Evolutionary conservation across 192 early-diverging fungal genomes (phyloP), one percentile per base, ranked within the genome.

Genomic region (Cetraspora pellucida): DNA sequence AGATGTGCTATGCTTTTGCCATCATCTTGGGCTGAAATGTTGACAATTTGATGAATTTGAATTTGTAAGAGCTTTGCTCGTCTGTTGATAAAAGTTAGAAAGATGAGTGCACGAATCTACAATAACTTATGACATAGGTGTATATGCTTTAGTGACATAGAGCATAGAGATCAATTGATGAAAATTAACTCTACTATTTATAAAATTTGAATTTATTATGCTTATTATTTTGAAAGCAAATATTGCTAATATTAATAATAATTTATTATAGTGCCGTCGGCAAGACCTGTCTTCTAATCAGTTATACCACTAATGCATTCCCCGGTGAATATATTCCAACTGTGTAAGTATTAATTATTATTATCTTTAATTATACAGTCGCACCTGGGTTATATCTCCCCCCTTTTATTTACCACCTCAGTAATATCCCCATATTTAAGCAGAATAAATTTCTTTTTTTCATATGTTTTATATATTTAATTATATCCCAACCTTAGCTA

Each of bases 271-370:
- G 94, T 90, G 93, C 94, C 55, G 94, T 95, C 72, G 92, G 92
- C 78, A 97, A 98, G 86, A 98, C 97, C 54, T 98, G 97, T 82
- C 91, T 97, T 50, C 85, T 99, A 72, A 99, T 99, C 85, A 91
- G 89, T 85, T 99, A 99, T 88, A 99, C 97, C 19, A 99, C 97
- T 77, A 99, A 99, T 88, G 97, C 97, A 43, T 99, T 99, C 86
- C 97, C 97, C 19, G 97, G 97, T 70, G 97, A 99, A 88, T 99
- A 99, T 81, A 97, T 99, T 81, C 97, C 97, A 66, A 99, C 97
- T 70, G 97, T 99, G 95, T 98, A 95, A 88, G 90, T 82, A 68
- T 43, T 21, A 21, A 25, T n/a, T 46, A 14, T 8, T 23, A 17
- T 25, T 6, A 59, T 58, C 5, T 1, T 43, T 19, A 3, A 19